These are phyloP conservation scores for Talaromyces sp. DNA, from an alignment of 2,329 filamentous ascomycete genomes.

Conservation along the genomic window DNA sequence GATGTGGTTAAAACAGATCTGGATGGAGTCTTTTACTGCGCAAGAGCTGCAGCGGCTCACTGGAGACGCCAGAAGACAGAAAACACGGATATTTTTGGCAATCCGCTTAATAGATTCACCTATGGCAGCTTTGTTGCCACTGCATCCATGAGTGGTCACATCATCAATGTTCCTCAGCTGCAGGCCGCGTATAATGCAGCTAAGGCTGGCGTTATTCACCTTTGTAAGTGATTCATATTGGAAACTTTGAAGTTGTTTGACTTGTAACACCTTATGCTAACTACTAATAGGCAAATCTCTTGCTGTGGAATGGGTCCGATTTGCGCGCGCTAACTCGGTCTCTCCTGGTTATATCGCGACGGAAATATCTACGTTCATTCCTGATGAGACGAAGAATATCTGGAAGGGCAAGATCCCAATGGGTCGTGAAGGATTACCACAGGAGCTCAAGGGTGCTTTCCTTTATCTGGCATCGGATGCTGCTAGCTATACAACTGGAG, in stretches of 20 bases:
- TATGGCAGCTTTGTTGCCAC: conserved; percentile 76
- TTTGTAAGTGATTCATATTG: conserved; percentile 38
- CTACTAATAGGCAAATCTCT: conserved; percentile 62
- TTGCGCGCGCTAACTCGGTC: conserved; percentile 71
- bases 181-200: conserved; percentile 75
- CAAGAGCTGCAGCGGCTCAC: conserved; percentile 68
- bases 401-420: conserved; percentile 82
- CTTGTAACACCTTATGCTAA: conserved; percentile 9
- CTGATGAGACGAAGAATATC: conserved; percentile 67
- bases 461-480: conserved; percentile 81
- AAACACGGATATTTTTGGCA: conserved; percentile 64
- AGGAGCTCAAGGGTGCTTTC: conserved; percentile 81
- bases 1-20: conserved; percentile 72
- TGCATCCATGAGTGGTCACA: conserved; percentile 75
- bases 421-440: conserved; percentile 71
- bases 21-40: conserved; percentile 77
- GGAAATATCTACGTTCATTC: conserved; percentile 68
- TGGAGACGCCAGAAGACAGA: conserved; percentile 72
- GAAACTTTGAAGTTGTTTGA: background rate
- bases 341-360: conserved; percentile 77
- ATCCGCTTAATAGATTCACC: conserved; percentile 62
- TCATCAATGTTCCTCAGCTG: conserved; percentile 75
- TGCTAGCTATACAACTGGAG: conserved; percentile 77
- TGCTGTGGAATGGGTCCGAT: conserved; percentile 76
- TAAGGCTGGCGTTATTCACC: conserved; percentile 63